Conservation (phyloP, 805 yeast species). For the Cyberlindnera saturnus region DNA sequence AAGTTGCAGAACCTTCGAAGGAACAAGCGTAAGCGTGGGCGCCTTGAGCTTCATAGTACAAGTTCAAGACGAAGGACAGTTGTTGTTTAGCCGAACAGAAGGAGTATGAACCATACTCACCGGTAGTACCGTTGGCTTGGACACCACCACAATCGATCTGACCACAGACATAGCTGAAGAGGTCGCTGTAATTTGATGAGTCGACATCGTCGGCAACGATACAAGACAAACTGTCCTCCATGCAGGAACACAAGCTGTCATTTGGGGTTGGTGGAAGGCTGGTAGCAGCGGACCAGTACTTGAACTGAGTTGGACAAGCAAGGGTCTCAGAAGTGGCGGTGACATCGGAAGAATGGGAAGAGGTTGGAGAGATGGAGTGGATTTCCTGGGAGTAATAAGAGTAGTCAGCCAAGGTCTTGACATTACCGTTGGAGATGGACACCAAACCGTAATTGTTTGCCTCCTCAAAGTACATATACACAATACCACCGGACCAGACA, state of each 20-base stretch:
- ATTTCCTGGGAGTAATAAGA: constrained; percentile 57
- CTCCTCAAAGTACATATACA: constrained; percentile 80
- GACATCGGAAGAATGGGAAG: constrained; percentile 34
- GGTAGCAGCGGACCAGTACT: constrained; percentile 63
- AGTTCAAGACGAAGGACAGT: constrained; percentile 58
- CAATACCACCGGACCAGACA: constrained; percentile 89
- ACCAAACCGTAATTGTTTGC: constrained; percentile 72
- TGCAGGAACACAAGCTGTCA: constrained; percentile 56
- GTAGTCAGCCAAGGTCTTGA: constrained; percentile 58
- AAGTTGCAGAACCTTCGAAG: constrained; percentile 62
- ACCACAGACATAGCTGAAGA: constrained; percentile 56
- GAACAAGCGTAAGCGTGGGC: constrained; percentile 47
- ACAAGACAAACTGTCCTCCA: constrained; percentile 50
- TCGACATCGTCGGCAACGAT: constrained; percentile 51
- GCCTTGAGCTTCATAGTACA: constrained; percentile 50
- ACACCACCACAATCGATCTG: constrained; percentile 55
- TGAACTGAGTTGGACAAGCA: constrained; percentile 54
- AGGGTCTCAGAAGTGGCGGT: constrained; percentile 39
- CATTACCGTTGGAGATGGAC: constrained; percentile 35
- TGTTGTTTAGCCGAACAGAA: constrained; percentile 63
- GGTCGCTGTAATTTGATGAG: constrained; percentile 49
- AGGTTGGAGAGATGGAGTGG: constrained; percentile 46
- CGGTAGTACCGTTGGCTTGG: constrained; percentile 53
- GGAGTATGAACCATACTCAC: constrained; percentile 67
- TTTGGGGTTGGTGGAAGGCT: constrained; percentile 77